Evolutionary conservation across 2,329 filamentous ascomycete species (phyloP).

Genomic region (Xylariaceae sp.): DNA sequence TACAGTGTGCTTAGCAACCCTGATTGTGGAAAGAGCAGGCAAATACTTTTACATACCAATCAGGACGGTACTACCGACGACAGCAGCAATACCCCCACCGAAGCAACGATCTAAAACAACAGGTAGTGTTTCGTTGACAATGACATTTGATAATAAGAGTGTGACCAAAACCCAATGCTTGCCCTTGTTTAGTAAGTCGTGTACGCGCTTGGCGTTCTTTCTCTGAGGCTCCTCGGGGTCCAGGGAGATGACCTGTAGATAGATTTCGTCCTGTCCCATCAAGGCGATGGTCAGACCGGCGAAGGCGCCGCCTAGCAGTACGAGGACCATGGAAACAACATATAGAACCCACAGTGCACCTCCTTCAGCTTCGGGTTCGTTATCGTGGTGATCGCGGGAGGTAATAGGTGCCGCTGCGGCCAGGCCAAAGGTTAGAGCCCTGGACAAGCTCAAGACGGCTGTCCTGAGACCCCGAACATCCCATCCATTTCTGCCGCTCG

Average conservation of each 20-base stretch:
- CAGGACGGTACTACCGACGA: slow-evolving; percentile 85
- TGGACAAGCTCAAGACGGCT: slow-evolving; percentile 45
- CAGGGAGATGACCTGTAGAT: slow-evolving; percentile 87
- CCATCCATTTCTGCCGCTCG: no score
- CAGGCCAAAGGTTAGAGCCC: slow-evolving; percentile 30
- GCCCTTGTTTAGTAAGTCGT: slow-evolving; percentile 74
- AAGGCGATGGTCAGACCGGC: slow-evolving; percentile 85
- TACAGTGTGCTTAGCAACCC: slow-evolving; percentile 16
- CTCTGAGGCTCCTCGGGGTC: slow-evolving; percentile 82
- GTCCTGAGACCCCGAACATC: slow-evolving; percentile 31
- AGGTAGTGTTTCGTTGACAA: slow-evolving; percentile 93
- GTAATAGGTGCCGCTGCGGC: slow-evolving; percentile 44
- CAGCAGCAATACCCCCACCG: slow-evolving; percentile 89
- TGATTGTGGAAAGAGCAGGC: not conserved
- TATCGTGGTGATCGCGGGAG: slow-evolving; percentile 33
- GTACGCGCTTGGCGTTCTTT: slow-evolving; percentile 77
- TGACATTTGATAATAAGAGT: slow-evolving; percentile 88
- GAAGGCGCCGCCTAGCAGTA: slow-evolving; percentile 86
- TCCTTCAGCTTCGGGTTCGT: slow-evolving; percentile 51
- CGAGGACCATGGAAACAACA: slow-evolving; percentile 71
- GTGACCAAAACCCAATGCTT: slow-evolving; percentile 99
- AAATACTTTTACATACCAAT: slow-evolving; percentile 62
- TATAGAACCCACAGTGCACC: slow-evolving; percentile 77
- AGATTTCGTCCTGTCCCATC: slow-evolving; percentile 85
- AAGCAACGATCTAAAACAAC: slow-evolving; percentile 93